Evolutionary conservation across 2,329 filamentous ascomycete genomes (phyloP).

Genomic region (Aureobasidium melanogenum): DNA sequence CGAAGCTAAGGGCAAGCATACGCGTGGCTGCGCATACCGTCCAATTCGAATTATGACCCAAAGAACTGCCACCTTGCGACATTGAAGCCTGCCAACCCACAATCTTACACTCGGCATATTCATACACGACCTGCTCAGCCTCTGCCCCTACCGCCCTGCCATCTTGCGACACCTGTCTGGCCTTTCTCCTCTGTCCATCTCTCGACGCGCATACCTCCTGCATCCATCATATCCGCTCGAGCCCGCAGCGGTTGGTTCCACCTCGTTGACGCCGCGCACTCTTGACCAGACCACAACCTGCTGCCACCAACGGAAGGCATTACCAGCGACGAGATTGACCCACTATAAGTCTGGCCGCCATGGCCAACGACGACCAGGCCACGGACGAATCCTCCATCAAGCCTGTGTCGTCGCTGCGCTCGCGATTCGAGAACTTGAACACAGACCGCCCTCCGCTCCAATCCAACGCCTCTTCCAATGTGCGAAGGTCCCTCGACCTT

Average conservation of each 20-base stretch:
- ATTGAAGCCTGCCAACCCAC: not conserved
- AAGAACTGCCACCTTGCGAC: not conserved
- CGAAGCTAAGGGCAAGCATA: not conserved
- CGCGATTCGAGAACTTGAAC: constrained; percentile 69
- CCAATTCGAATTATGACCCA: not conserved
- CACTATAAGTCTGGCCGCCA: not conserved
- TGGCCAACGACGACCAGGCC: constrained; percentile 9
- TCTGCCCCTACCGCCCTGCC: not conserved
- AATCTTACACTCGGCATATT: not conserved
- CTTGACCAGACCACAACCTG: not conserved
- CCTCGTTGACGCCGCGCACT: not conserved
- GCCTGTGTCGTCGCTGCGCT: constrained; percentile 72
- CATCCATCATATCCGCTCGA: not conserved
- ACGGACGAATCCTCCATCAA: constrained; percentile 69
- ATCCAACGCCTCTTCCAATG: not conserved
- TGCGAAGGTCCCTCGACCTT: constrained; percentile 32
- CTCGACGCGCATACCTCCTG: not conserved
- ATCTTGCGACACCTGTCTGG: not conserved
- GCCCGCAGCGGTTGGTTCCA: not conserved
- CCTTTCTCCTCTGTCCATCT: not conserved
- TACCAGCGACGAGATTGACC: not conserved
- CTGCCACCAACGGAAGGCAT: not conserved
- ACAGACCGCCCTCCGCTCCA: constrained; percentile 18
- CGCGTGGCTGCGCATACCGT: constrained; percentile 1
- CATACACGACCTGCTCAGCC: not conserved